Evolutionary conservation across 1,284 basidiomycete genomes (phyloP).

Genomic region (Pseudozyma thailandica): DNA sequence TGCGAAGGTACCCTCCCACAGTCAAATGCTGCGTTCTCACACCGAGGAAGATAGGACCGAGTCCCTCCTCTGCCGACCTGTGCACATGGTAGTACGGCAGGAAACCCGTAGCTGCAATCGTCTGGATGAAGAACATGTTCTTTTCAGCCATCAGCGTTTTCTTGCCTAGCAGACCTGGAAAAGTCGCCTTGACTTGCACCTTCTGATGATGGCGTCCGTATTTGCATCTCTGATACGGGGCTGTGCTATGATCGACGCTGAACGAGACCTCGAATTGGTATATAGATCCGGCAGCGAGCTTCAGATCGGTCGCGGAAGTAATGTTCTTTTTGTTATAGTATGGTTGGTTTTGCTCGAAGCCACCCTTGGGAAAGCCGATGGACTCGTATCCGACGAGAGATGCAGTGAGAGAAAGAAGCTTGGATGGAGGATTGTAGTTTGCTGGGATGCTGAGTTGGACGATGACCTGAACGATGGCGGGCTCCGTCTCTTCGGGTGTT

Average conservation of each 20-base stretch:
- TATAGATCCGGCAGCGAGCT: constrained; percentile 38
- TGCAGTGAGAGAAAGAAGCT: constrained; percentile 31
- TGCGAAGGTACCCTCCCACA: constrained; percentile 48
- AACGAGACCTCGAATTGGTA: constrained; percentile 50
- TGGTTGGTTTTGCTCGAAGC: constrained; percentile 53
- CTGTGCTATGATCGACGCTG: constrained; percentile 46
- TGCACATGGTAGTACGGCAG: constrained; percentile 51
- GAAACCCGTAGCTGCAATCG: constrained; percentile 28
- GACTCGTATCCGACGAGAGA: constrained; percentile 47
- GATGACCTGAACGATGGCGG: constrained; percentile 40
- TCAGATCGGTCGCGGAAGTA: constrained; percentile 40
- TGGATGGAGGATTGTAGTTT: constrained; percentile 36
- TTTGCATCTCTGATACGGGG: constrained; percentile 52
- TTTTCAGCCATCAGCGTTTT: constrained; percentile 48
- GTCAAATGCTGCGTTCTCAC: constrained; percentile 48
- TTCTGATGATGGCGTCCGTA: constrained; percentile 50
- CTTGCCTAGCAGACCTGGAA: constrained; percentile 44
- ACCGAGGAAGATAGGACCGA: constrained; percentile 47
- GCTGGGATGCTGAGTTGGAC: constrained; percentile 46
- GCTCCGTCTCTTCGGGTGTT: constrained; percentile 31
- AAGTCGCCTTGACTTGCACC: constrained; percentile 47
- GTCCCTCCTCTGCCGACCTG: constrained; percentile 29
- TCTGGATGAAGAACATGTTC: constrained; percentile 46
- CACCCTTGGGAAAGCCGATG: constrained; percentile 46
- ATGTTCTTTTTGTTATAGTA: constrained; percentile 49